Evolutionary conservation across 345 rosid genomes (phyloP).

Genomic region (Corymbia maculata): DNA sequence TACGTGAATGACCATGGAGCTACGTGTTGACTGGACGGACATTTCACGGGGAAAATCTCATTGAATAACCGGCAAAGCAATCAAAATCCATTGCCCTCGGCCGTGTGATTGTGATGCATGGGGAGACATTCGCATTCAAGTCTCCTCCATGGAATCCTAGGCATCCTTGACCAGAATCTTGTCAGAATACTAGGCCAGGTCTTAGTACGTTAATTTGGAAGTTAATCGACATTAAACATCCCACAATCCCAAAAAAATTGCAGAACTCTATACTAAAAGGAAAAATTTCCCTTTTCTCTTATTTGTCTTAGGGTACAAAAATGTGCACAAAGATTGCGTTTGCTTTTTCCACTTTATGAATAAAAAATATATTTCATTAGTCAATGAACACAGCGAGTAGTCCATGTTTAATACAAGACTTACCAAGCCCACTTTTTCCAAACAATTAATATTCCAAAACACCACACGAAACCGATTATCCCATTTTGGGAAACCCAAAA

Average conservation of each 20-base stretch:
- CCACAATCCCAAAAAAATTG: neutral
- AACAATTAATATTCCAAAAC: neutral
- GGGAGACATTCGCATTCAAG: neutral
- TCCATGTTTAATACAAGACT: too few relatives aligned
- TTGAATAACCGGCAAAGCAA: neutral
- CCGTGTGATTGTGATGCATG: neutral
- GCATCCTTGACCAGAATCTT: neutral
- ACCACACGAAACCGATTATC: neutral
- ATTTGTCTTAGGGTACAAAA: neutral
- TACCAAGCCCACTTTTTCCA: too few relatives aligned
- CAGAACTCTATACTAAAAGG: neutral
- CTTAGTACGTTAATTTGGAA: neutral
- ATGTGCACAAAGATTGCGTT: neutral
- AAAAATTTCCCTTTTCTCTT: neutral
- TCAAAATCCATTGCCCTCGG: neutral
- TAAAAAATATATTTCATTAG: too few relatives aligned
- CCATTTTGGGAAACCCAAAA: neutral
- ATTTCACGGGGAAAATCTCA: neutral
- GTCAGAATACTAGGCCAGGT: neutral
- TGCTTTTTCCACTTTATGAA: too few relatives aligned
- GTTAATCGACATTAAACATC: neutral
- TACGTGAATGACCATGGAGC: neutral
- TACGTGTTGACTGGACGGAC: neutral
- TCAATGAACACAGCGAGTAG: too few relatives aligned
- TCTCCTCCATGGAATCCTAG: neutral